Evolutionary conservation across 257 asterid genomes (phyloP).

Genomic region (Echium plantagineum): DNA sequence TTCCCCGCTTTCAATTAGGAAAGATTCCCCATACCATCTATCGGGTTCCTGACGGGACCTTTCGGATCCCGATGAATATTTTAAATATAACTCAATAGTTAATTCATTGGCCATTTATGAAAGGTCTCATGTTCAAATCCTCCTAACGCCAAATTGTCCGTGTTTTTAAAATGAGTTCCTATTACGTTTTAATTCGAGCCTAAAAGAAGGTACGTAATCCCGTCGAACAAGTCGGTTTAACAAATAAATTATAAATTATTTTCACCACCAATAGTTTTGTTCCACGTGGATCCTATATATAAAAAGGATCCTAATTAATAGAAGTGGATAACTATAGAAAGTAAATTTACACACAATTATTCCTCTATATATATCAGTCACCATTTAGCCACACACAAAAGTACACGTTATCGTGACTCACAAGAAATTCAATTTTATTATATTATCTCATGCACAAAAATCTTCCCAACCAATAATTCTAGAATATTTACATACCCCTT

Average conservation of each 20-base stretch:
- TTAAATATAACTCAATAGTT: no score
- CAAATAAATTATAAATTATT: no score
- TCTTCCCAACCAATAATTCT: not conserved
- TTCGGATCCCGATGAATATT: no score
- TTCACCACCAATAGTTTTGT: not conserved
- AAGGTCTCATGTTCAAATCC: no score
- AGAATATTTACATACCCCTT: not conserved
- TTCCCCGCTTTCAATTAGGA: no score
- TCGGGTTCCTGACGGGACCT: no score
- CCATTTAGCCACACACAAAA: not conserved
- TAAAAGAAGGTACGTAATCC: no score
- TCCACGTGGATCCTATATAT: not conserved
- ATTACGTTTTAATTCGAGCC: no score
- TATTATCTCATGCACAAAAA: not conserved
- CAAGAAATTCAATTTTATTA: not conserved
- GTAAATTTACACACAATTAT: not conserved
- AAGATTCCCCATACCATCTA: no score
- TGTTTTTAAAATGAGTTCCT: no score
- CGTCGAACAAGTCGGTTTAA: not conserved
- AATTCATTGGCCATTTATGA: no score
- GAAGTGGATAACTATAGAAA: not conserved
- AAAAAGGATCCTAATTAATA: not conserved
- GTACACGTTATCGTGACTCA: not conserved
- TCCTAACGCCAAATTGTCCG: no score
- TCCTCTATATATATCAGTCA: not conserved